These are phyloP conservation scores for Larix sibirica DNA, from an alignment of 83 land plant genomes.

Conservation along the genomic window DNA sequence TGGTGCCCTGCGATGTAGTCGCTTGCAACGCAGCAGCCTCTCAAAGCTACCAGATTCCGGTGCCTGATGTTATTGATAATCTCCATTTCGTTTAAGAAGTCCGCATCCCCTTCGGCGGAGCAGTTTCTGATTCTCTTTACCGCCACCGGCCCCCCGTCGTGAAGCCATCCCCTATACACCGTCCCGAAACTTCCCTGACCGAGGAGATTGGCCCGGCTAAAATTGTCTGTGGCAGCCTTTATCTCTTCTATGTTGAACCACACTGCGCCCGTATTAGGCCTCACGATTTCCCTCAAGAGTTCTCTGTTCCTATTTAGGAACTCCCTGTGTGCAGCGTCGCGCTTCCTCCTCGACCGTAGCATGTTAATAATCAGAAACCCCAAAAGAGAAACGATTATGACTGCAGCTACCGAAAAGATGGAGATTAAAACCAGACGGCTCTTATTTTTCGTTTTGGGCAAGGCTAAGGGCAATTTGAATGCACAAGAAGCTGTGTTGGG, in stretches of 20 bases:
- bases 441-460: not conserved
- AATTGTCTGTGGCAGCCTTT: slow-evolving; percentile 17
- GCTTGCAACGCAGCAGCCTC: not conserved
- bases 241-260: slow-evolving; percentile 61
- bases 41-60: not conserved
- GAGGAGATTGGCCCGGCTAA: not conserved
- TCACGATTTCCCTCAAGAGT: not conserved
- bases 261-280: slow-evolving; percentile 44
- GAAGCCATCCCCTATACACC: not conserved
- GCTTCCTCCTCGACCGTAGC: slow-evolving; percentile 14
- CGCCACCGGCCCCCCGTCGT: not conserved
- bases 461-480: not conserved
- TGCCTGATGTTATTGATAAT: not conserved
- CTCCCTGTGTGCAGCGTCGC: not conserved
- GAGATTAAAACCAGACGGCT: slow-evolving; percentile 19
- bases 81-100: not conserved
- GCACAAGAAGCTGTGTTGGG: not conserved
- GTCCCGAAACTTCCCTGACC: not conserved
- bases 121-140: not conserved
- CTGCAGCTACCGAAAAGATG: slow-evolving; percentile 29
- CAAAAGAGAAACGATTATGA: slow-evolving; percentile 19
- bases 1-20: slow-evolving; percentile 10
- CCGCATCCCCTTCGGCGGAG: not conserved
- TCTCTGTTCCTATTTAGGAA: not conserved
- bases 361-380: slow-evolving; percentile 18